Evolutionary conservation across 1,284 basidiomycete species (phyloP), one percentile per base, ranked within the genome.

Genomic region (Boletellus deceptivus): DNA sequence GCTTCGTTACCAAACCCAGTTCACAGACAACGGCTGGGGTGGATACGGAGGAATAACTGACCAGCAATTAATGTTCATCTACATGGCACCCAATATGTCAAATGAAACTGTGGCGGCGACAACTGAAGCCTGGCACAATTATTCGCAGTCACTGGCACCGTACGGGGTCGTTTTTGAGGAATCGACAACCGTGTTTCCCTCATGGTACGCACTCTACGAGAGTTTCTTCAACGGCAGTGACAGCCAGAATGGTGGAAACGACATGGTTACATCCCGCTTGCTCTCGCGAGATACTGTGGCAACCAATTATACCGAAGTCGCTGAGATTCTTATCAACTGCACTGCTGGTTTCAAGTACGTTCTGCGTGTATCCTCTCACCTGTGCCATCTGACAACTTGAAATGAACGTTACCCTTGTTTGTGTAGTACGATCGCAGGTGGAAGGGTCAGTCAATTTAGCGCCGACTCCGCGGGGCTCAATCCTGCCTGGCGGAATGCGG

Each of bases 401-500:
- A 27, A 27, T 5, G 8, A 27, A 27, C 6, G 27, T 3, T 27
- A 27, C 7, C 27, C 29, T 25, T 8, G 4, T 14, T 1, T 18
- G 4, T 38, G 31, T 24, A 75, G 72, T 40, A 59, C 64, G 11
- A 57, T 74, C 13, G 69, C 63, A 9, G 74, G 75, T 2, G 74
- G 75, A 6, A 70, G 65, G 14, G 74, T 75, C 9, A 64, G 67
- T 8, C 57, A 63, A 17, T 58, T 67, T 0, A 60, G 70, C 46
- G 65, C 73, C 0, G 62, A 67, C 42, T 70, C 72, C 6, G 65
- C 68, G 11, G 74, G 72, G 2, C 48, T 76, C 27, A 73, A 76
- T 54, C 75, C 75, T 4, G 70, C 69, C n/a, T 77, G 75, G 74
- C 62, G 76, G 2, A 61, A 69, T 3, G 69, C 73, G 0, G 29